These are phyloP conservation scores for Citrus unshiu DNA, from an alignment of 345 rosid genomes.

Conservation along the genomic window DNA sequence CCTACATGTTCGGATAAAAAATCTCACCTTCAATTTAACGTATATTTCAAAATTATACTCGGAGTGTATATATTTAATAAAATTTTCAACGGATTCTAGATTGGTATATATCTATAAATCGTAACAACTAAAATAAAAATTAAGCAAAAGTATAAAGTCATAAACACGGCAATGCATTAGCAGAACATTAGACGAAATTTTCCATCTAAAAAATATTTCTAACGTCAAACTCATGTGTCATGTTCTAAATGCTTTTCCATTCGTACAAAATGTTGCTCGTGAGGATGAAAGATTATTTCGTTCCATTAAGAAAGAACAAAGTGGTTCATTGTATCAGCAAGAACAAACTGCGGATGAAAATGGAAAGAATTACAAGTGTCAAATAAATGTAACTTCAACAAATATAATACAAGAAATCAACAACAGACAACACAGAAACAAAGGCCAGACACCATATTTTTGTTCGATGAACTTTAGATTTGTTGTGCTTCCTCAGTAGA, in stretches of 20 bases:
- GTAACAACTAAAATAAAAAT: too few species aligned
- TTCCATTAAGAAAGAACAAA: neutral
- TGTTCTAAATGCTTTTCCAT: neutral
- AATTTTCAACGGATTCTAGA: too few species aligned
- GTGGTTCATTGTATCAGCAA: constrained; percentile 3
- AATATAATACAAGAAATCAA: constrained; percentile 13
- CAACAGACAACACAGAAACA: neutral
- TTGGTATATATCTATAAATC: too few species aligned
- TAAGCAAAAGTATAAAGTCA: too few species aligned
- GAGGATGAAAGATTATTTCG: neutral
- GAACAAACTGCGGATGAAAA: constrained; percentile 9
- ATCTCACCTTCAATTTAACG: too few species aligned
- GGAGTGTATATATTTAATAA: too few species aligned
- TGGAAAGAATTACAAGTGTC: constrained; percentile 26
- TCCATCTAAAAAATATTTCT: too few species aligned
- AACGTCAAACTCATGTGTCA: too few species aligned
- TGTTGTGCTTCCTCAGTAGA: neutral
- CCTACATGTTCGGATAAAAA: too few species aligned
- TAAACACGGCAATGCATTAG: too few species aligned
- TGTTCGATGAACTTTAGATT: neutral
- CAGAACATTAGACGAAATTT: too few species aligned
- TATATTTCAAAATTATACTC: too few species aligned
- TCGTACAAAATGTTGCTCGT: neutral
- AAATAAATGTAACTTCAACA: neutral
- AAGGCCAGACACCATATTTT: constrained; percentile 20